Evolutionary conservation across 179 eudicot species (phyloP).

Genomic region (Vitellaria paradoxa): DNA sequence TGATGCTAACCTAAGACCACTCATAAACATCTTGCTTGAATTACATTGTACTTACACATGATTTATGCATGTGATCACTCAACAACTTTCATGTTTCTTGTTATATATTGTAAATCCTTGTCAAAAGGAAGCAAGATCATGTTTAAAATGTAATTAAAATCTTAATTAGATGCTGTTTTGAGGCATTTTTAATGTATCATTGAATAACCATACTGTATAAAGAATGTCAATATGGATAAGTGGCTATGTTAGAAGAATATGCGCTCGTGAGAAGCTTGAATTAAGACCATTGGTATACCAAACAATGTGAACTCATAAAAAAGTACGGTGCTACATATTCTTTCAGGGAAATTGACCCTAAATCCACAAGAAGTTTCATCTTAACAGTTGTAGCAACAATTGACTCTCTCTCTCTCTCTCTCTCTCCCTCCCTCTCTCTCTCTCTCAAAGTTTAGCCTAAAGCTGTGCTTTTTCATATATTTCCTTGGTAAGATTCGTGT

Average conservation of each 20-base stretch:
- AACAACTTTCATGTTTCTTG: not conserved
- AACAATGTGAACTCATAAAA: not conserved
- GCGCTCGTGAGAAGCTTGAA: not conserved
- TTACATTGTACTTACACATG: not conserved
- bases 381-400: not conserved
- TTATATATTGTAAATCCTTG: not conserved
- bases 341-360: not conserved
- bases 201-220: no score
- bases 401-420: constrained; percentile 1
- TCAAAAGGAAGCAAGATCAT: not conserved
- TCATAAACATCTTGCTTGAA: not conserved
- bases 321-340: not conserved
- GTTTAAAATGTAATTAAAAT: not conserved
- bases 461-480: no score
- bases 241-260: constrained; percentile 1
- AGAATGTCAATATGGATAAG: not conserved
- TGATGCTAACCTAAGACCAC: not conserved
- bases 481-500: no score
- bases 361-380: not conserved
- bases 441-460: not conserved
- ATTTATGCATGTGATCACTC: not conserved
- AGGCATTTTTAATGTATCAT: not conserved
- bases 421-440: constrained; percentile 6
- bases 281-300: not conserved
- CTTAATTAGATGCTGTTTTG: not conserved